Evolutionary conservation across 768 basidiomycete species (phyloP), one percentile per base, ranked within the genome.

Genomic region (Boletus insuetus): DNA sequence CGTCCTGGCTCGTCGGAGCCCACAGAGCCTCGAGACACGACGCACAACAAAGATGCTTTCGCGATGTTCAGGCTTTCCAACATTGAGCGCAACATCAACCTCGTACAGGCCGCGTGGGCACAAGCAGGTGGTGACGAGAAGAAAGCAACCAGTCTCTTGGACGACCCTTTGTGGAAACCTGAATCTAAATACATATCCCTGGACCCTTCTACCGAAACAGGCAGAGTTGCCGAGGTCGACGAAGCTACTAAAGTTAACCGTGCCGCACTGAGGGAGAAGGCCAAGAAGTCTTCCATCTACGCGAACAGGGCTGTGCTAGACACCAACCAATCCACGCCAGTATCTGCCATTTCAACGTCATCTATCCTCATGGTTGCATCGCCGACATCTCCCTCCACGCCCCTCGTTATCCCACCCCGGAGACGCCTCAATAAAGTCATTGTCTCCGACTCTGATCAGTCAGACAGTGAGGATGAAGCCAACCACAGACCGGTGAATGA

Each of bases 261-360:
- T 56, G 81, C 79, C 19, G 84, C 86, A 34, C 77, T 77, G 54
- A 85, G 78, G 65, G 88, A 90, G 72, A 85, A 89, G 69, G 88
- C 85, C 20, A 91, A 87, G 70, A 86, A 82, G 64, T 91, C 90
- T n/a, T 79, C 84, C 68, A 92, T 92, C 47, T 91, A 91, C 60
- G 85, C 86, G 40, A 87, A 86, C 59, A 80, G 87, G 53, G 69
- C 77, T 38, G 71, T 73, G 29, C 73, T 86, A 35, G 81, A 82
- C 52, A 72, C 70, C 46, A 81, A 73, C 50, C 73, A 73, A 26
- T 68, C 79, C 16, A 75, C 79, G 1, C 77, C 81, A 12, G 52
- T 48, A 10, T 49, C 65, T 34, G 37, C 53, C n/a, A 40, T 59
- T 47, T 69, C 75, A 1, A 46, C 55, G 3, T 63, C 67, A 29